These are phyloP conservation scores for Teunomyces panamensis DNA, from an alignment of 805 yeast genomes.

Conservation along the genomic window DNA sequence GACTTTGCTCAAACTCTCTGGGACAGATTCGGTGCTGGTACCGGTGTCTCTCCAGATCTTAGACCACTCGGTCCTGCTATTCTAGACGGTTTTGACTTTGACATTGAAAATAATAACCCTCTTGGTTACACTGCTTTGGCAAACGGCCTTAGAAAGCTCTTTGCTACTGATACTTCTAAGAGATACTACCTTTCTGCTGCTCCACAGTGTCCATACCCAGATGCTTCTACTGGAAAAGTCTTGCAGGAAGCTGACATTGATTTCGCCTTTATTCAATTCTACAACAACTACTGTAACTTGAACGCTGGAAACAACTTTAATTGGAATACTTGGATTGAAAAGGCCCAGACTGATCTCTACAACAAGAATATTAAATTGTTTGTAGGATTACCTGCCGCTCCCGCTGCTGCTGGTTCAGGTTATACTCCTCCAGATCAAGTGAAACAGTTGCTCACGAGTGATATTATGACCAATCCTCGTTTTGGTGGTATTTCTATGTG, in stretches of 20 bases:
- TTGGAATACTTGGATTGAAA: slow-evolving; percentile 69
- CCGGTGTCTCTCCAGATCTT: slow-evolving; percentile 13
- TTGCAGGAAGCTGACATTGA: slow-evolving; percentile 59
- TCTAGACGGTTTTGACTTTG: slow-evolving; percentile 82
- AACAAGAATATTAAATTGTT: slow-evolving; percentile 67
- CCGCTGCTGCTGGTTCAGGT: slow-evolving; percentile 51
- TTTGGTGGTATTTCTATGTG: slow-evolving; percentile 40
- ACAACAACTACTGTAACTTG: slow-evolving; percentile 76
- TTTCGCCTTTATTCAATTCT: slow-evolving; percentile 83
- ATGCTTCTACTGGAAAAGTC: slow-evolving; percentile 37
- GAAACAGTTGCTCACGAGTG: slow-evolving; percentile 10
- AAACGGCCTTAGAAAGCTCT: slow-evolving; percentile 25
- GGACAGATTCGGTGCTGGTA: slow-evolving; percentile 23
- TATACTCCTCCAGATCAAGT: slow-evolving; percentile 33
- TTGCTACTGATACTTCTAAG: slow-evolving; percentile 39
- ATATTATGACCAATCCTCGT: slow-evolving; percentile 16
- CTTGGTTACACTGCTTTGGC: slow-evolving; percentile 65
- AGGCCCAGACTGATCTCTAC: slow-evolving; percentile 56
- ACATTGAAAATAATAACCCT: slow-evolving; percentile 58
- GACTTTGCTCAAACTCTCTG: slow-evolving; percentile 29
- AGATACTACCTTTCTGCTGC: slow-evolving; percentile 79
- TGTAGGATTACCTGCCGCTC: slow-evolving; percentile 67
- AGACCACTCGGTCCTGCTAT: slow-evolving; percentile 70
- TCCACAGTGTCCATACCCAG: slow-evolving; percentile 91
- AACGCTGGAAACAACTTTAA: slow-evolving; percentile 41